Base-by-base conservation (phyloP, 2,329 filamentous ascomycete genomes). In the Talaromyces sp. region DNA sequence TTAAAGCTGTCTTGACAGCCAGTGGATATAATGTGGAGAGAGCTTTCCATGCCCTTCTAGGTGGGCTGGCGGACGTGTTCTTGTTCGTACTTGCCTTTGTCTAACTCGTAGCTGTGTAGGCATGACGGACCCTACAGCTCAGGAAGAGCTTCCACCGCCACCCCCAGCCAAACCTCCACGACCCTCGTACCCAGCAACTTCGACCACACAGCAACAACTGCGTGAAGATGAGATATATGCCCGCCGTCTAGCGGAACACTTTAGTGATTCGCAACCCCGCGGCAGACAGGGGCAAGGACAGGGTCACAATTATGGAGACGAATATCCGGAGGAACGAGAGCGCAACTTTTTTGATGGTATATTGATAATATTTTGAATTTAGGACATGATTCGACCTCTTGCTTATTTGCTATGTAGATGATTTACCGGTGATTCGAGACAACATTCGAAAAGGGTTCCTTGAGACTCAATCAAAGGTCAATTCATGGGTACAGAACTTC, bases 401-500 rank as follows among this genome's bases (percentile, higher is more conserved):
- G 11, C 60, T 63, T 57, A 64, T 67, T 72, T 41, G 69, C 61
- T 27, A 22, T 45, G 62, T 69, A 88, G 95, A 99, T 72, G 95
- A 99, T 70, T 86, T 99, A 14, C 94, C 95, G 1, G 88, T 94
- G 59, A 97, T 99, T 74, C 89, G 89, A 70, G 92, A 97, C 75
- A 97, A 96, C 73, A 86, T 99, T 70, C 90, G 90, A 75, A 96
- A 98, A 80, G 95, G 95, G 3, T 99, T 99, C 79, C 74, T 93
- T 63, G 93, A 99, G 74, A 98, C 95, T 1, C 95, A 98, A 80
- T 89, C 87, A 63, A 96, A 91, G 74, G 91, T 99, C 72, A 98
- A 96, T 80, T 86, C 87, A 59, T 98, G 94, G 93, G 92, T 99
- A 72, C 90, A 87, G 60, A 93, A 88, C 68, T 83, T 99, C 75